phyloP scores from a whole-genome alignment of 2,329 filamentous ascomycete species.

The Penicillium concentricum region DNA sequence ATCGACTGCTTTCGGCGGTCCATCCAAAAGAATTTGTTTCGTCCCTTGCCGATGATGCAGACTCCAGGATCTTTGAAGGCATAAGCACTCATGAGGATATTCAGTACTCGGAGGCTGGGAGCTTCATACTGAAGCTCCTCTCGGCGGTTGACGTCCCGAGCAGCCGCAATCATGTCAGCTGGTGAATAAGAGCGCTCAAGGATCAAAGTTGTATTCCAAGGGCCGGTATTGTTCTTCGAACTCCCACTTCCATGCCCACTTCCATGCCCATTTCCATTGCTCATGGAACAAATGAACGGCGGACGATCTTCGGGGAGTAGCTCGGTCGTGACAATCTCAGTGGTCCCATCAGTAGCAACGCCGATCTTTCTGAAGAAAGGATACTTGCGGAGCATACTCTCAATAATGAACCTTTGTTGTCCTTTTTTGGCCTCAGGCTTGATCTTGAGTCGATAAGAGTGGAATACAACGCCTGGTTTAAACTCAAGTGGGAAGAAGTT shows the following conservation, averaged over 20 bases:
- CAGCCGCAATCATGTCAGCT: not conserved
- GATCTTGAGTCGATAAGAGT: constrained; percentile 8
- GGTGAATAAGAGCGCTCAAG: not conserved
- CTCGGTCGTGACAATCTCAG: constrained; percentile 10
- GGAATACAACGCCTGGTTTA: constrained; percentile 1
- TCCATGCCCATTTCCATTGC: not conserved
- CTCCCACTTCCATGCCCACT: not conserved
- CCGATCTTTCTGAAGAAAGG: not conserved
- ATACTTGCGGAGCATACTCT: not conserved
- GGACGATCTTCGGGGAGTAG: not conserved
- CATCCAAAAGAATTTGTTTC: constrained; percentile 20
- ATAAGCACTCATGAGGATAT: constrained; percentile 18
- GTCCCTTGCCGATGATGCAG: constrained; percentile 13
- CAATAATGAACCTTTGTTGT: constrained; percentile 7
- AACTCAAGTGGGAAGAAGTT: constrained; percentile 18
- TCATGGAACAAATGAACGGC: not conserved
- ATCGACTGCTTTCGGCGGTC: constrained; percentile 5
- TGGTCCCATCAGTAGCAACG: constrained; percentile 14
- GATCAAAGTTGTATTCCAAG: not conserved
- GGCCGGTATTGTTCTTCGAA: not conserved
- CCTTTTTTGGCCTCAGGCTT: not conserved
- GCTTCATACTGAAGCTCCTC: not conserved
- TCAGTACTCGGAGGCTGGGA: constrained; percentile 11
- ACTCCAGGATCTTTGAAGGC: constrained; percentile 4
- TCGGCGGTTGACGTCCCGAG: not conserved